Percentiles rank a stretch among this genome's conserved stretches.
Conservation (phyloP, 164 flowering plant species). For the Berberis thunbergii region DNA sequence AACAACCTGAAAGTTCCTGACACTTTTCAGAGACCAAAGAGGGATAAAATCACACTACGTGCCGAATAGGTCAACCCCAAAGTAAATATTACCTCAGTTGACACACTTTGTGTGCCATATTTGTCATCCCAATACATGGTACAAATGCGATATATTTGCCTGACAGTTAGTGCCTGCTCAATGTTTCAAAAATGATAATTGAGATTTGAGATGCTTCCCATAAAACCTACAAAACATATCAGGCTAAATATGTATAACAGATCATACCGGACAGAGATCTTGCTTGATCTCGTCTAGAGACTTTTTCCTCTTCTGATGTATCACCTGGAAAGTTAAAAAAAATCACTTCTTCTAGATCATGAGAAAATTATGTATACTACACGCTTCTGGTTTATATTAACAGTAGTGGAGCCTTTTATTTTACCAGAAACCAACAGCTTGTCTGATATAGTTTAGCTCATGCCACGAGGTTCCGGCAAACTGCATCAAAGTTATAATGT, state of each 20-base stretch:
- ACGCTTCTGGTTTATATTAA: not conserved
- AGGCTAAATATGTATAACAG: not conserved
- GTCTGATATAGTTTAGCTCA: slow-evolving; percentile 84
- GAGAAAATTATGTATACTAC: too few species aligned
- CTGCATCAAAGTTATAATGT: slow-evolving; percentile 26
- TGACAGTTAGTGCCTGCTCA: slow-evolving; percentile 68
- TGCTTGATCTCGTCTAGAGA: slow-evolving; percentile 83
- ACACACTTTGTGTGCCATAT: slow-evolving; percentile 93
- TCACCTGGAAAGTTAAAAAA: slow-evolving; percentile 45
- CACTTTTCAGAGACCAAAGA: slow-evolving; percentile 8
- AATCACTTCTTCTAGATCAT: not conserved
- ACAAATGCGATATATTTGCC: slow-evolving; percentile 92
- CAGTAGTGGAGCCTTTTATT: not conserved
- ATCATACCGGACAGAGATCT: slow-evolving; percentile 92
- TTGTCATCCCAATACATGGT: slow-evolving; percentile 99
- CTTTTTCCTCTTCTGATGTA: slow-evolving; percentile 95
- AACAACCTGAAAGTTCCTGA: slow-evolving; percentile 55
- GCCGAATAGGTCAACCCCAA: not conserved
- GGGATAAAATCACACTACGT: not conserved
- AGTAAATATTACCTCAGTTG: slow-evolving; percentile 63
- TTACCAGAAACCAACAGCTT: slow-evolving; percentile 99
- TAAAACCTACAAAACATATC: not conserved
- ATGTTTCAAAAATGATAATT: not conserved
- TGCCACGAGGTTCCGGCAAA: slow-evolving; percentile 98
- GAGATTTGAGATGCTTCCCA: not conserved